Percentiles rank a stretch among this genome's conserved stretches.
These are phyloP conservation scores for Cryphonectria japonica DNA, from an alignment of 2,329 filamentous ascomycete species.

Conservation along the genomic window DNA sequence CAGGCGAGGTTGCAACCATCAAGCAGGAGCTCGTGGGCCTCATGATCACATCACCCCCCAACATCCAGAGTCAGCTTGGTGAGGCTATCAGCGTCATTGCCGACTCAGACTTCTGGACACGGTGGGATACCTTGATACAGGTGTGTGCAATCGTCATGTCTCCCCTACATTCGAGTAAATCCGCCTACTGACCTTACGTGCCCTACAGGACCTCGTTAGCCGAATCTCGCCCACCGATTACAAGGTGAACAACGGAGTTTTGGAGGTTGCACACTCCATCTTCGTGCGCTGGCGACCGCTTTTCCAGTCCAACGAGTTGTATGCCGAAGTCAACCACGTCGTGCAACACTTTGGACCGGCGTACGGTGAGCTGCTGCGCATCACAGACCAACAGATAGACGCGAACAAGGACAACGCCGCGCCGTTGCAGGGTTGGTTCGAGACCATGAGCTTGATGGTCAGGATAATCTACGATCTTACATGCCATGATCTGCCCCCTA, in stretches of 20 bases:
- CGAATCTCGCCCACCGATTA: slow-evolving; percentile 82
- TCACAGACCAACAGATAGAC: slow-evolving; percentile 72
- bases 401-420: slow-evolving; percentile 76
- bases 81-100: slow-evolving; percentile 97
- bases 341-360: slow-evolving; percentile 81
- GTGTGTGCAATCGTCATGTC: slow-evolving; percentile 46
- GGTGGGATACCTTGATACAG: slow-evolving; percentile 94
- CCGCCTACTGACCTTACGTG: slow-evolving; percentile 23
- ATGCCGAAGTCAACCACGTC: slow-evolving; percentile 95
- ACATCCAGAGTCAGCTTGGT: slow-evolving; percentile 90
- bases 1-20: slow-evolving; percentile 83
- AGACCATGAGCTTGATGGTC: slow-evolving; percentile 83
- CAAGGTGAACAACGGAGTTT: slow-evolving; percentile 86
- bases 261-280: slow-evolving; percentile 97
- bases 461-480: slow-evolving; percentile 96
- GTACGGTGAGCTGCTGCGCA: slow-evolving; percentile 78
- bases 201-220: slow-evolving; percentile 76
- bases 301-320: slow-evolving; percentile 90
- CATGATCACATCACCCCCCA: slow-evolving; percentile 89
- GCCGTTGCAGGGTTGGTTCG: slow-evolving; percentile 76
- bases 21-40: slow-evolving; percentile 94
- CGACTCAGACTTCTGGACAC: slow-evolving; percentile 94
- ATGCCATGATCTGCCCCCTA: slow-evolving; percentile 92
- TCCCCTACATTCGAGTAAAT: too few relatives aligned
- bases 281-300: slow-evolving; percentile 95